Evolutionary conservation across 441 rosid genomes (phyloP), one percentile per base, ranked within the genome.

Genomic region (Viola pubescens): DNA sequence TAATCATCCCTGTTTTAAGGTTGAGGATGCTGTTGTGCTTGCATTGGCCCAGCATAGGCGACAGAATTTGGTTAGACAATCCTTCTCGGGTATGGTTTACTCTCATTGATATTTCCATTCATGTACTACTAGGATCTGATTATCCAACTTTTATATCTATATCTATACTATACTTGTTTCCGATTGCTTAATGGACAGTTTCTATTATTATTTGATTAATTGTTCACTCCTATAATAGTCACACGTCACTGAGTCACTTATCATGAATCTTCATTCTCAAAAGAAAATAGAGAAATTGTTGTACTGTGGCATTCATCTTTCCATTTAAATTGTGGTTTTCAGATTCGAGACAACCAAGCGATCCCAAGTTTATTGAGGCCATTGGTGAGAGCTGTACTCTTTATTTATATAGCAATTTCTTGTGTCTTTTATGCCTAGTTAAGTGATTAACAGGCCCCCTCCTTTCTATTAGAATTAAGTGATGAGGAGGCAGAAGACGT

Each of bases 401-500:
- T 60, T 39, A 7, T 37, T 62, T 56, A 19, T 59, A 11, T 9
- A 7, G 6, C 55, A 14, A 48, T 65, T 52, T 54, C 37, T 67
- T 43, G 3, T 26, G 60, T 16, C 45, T 26, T 14, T 50, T 5
- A 7, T 48, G 14, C 16, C 13, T 49, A 40, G 60, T 48, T 19
- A 59, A 9, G 61, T 70, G 16, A 51, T 56, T 58, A 44, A 4
- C 3, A 39, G 19, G 47, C 6, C 9, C 55, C 44, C 2, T 19
- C 42, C 52, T 37, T 51, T 55, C 34, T 38, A 38, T 50, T 44
- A 94, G 99, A 80, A 64, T 62, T 94, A 54, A 77, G 83, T 62
- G 81, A 81, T 59, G 86, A 60, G 61, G 96, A 94, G 75, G 75
- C 86, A 59, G 96, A 91, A 76, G 99, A 94, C 77, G 83, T 88